Evolutionary conservation across 1,284 basidiomycete genomes (phyloP).

Genomic region (Cryptococcus sp.): DNA sequence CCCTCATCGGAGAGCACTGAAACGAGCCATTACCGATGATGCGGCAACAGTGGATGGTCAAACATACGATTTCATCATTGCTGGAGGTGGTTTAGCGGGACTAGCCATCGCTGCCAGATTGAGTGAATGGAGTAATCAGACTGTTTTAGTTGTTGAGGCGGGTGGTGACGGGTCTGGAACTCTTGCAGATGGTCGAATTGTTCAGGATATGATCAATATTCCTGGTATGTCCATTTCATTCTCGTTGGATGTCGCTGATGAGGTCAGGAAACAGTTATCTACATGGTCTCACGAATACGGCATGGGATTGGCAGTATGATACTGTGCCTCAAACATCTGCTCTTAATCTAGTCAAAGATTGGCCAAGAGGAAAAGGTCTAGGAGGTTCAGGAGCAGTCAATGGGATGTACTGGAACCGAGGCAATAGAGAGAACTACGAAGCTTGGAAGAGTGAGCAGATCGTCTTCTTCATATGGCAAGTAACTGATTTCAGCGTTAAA

Average conservation of each 20-base stretch:
- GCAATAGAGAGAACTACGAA: slow-evolving; percentile 46
- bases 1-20: slow-evolving; percentile 25
- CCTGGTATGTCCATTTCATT: slow-evolving; percentile 41
- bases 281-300: slow-evolving; percentile 44
- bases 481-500: slow-evolving; percentile 28
- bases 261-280: slow-evolving; percentile 40
- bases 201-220: slow-evolving; percentile 50
- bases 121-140: slow-evolving; percentile 63
- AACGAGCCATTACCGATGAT: slow-evolving; percentile 30
- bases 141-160: slow-evolving; percentile 69
- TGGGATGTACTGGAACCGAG: slow-evolving; percentile 60
- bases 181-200: slow-evolving; percentile 18
- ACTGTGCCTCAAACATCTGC: slow-evolving; percentile 54
- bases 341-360: slow-evolving; percentile 33
- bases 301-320: slow-evolving; percentile 62
- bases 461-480: not conserved
- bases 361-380: slow-evolving; percentile 65
- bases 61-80: slow-evolving; percentile 47
- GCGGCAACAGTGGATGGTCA: slow-evolving; percentile 22
- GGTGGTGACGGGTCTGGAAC: slow-evolving; percentile 56
- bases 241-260: not conserved
- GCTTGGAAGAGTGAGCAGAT: slow-evolving; percentile 44
- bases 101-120: slow-evolving; percentile 66
- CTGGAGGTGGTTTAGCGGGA: slow-evolving; percentile 64
- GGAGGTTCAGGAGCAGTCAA: slow-evolving; percentile 67